Percentiles rank a stretch among this genome's conserved stretches.
phyloP scores from a whole-genome alignment of 2,329 filamentous ascomycete genomes.

The Nemania sp. region DNA sequence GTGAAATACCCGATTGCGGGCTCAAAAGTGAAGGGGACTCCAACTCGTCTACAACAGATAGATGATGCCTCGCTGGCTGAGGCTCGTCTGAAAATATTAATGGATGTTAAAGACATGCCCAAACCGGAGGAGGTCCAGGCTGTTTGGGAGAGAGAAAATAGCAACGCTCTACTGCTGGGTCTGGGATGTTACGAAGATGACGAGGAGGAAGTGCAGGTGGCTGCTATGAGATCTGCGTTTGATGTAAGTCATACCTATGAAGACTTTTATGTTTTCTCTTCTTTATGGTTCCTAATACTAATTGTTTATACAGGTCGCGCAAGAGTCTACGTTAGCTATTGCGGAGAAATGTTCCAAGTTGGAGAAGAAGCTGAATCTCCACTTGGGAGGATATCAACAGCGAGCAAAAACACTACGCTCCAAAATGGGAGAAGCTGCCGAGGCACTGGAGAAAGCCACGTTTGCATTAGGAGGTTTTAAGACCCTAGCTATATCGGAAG shows the following conservation, averaged over 20 bases:
- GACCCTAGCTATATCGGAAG: slow-evolving; percentile 82
- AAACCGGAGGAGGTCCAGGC: slow-evolving; percentile 64
- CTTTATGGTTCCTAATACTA: slow-evolving; percentile 21
- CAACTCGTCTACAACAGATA: slow-evolving; percentile 71
- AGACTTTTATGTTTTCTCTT: background rate
- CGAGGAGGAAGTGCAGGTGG: slow-evolving; percentile 75
- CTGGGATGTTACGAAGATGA: slow-evolving; percentile 84
- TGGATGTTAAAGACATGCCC: slow-evolving; percentile 70
- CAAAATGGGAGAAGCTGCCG: slow-evolving; percentile 82
- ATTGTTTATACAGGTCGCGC: slow-evolving; percentile 66
- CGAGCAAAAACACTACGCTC: slow-evolving; percentile 82
- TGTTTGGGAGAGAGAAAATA: slow-evolving; percentile 65
- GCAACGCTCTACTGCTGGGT: slow-evolving; percentile 75
- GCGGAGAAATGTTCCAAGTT: slow-evolving; percentile 87
- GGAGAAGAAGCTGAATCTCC: slow-evolving; percentile 90
- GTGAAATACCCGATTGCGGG: slow-evolving; percentile 78
- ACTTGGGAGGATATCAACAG: slow-evolving; percentile 90
- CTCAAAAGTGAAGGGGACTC: slow-evolving; percentile 71
- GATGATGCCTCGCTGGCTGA: slow-evolving; percentile 78
- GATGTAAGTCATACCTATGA: slow-evolving; percentile 65
- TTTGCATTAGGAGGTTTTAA: slow-evolving; percentile 79
- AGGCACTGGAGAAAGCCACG: slow-evolving; percentile 78
- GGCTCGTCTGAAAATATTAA: slow-evolving; percentile 80
- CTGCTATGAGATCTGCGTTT: slow-evolving; percentile 76
- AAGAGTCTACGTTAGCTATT: slow-evolving; percentile 77